Evolutionary conservation across 345 rosid genomes (phyloP), one percentile per base, ranked within the genome.

Genomic region (Turritis glabra): DNA sequence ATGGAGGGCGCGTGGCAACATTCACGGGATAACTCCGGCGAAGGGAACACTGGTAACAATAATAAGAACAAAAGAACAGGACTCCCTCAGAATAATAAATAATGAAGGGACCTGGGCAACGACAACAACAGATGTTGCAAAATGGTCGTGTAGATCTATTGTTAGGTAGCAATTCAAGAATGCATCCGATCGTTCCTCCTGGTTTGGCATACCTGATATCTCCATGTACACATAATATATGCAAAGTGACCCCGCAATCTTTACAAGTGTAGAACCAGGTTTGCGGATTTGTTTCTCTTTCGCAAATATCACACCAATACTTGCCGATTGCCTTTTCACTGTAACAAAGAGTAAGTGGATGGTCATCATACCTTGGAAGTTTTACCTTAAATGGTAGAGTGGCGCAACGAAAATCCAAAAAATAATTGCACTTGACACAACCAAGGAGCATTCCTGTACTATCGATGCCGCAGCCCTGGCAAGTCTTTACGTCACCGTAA

Each of bases 261-360:
- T 17, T 8, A 30, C 29, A 47, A 3, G 27, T 64, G 8, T 64
- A 67, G 48, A 67, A 67, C 71, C 71, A 67, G 8, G 13, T 22
- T 48, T 66, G 2, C 8, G 59, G 59, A 33, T 66, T 15, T 14
- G 33, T 48, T 35, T 66, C 46, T 22, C 30, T 15, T 48, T 66
- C 71, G 32, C 71, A 66, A 3, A 66, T 21, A 48, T 66, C 71
- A 67, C 71, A 67, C 71, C 71, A 67, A 23, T 51, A 67, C 0
- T 14, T 67, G 0, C 48, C 60, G 5, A 11, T 26, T 23, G 62
- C 27, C 12, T 68, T 26, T 17, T 68, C 63, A 7, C 40, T 62
- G 33, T 52, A 68, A 17, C 63, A 53, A 25, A 68, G 62, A 53
- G 52, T 54, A 8, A 68, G 72, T n/a, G 14, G 27, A 54, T 68